Base-by-base conservation (phyloP, 371 early-diverging fungal genomes). In the Rhizopus stolonifer region DNA sequence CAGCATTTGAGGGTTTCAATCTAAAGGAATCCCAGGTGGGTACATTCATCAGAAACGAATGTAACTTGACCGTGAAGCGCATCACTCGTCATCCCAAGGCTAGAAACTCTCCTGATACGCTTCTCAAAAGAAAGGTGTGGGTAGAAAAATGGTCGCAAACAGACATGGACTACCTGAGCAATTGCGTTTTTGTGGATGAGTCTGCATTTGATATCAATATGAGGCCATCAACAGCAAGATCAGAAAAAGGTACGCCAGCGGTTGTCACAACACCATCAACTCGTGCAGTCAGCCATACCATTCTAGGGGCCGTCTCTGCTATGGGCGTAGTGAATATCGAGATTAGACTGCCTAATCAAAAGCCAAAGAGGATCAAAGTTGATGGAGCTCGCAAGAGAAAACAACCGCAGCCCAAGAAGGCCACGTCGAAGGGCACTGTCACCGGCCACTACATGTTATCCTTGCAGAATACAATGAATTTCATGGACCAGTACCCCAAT, bases 1-100 rank as follows among this genome's bases (percentile, higher is more conserved):
- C 59, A 58, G 33, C 52, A 47, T 58, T 58, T 40, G 59, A 58
- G 43, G 53, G 42, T 36, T 58, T 58, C 52, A 52, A 36, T 45
- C 47, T 58, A 47, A 53, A 58, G 42, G 59, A 52, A 47, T 58
- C 46, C 45, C 58, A 51, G 58, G 47, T 51, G 38, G 52, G 47
- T 40, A 46, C 52, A 49, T 51, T 57, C 42, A 50, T 57, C n/a
- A n/a, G n/a, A 56, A 43, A 56, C 49, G 49, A 56, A 49, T 56
- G 44, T 2, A 49, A 45, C 44, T 49, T 49, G 56, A 56, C 49
- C 34, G 45, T 49, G 50, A 56, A 56, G 50, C 56, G 50, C 50
- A 36, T 49, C 56, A 45, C 56, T 56, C 44, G 46, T 53, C 46
- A 23, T 53, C 45, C 46, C 32, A 36, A 50, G 57, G 50, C 57